These are phyloP conservation scores for Fonsecaea pugnacius DNA, from an alignment of 2,329 filamentous ascomycete genomes.

Conservation along the genomic window DNA sequence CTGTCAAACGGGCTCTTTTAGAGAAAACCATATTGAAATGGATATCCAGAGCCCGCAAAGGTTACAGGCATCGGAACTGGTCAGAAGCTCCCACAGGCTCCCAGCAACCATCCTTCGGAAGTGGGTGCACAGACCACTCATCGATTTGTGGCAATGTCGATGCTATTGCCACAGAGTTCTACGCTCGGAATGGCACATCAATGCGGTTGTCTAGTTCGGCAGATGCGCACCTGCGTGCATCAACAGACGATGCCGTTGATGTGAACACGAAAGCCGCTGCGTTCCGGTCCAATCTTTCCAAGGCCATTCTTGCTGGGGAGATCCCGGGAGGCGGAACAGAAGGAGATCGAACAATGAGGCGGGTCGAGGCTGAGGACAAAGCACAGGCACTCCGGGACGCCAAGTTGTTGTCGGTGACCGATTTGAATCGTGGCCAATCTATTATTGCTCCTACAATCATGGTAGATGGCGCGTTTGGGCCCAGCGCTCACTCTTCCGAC, in stretches of 20 bases:
- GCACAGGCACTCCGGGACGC: slow-evolving; percentile 59
- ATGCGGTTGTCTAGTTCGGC: background rate
- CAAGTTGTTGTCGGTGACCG: slow-evolving; percentile 57
- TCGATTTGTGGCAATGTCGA: slow-evolving; percentile 35
- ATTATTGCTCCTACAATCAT: slow-evolving; percentile 10
- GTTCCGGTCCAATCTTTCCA: slow-evolving; percentile 37
- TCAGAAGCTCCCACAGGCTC: background rate
- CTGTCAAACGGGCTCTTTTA: slow-evolving; percentile 69
- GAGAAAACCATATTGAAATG: slow-evolving; percentile 75
- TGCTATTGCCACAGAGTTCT: slow-evolving; percentile 30
- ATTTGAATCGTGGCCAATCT: slow-evolving; percentile 29
- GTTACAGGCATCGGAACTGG: background rate
- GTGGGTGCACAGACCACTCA: slow-evolving; percentile 30
- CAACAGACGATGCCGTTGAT: slow-evolving; percentile 33
- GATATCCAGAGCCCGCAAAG: slow-evolving; percentile 46
- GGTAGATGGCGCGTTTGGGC: background rate
- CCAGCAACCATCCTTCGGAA: slow-evolving; percentile 16
- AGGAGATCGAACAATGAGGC: slow-evolving; percentile 51
- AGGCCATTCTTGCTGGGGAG: slow-evolving; percentile 39
- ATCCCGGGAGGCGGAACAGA: slow-evolving; percentile 40
- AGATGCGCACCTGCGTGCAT: background rate
- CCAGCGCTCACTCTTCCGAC: background rate
- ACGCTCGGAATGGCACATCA: slow-evolving; percentile 8
- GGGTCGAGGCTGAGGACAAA: slow-evolving; percentile 60
- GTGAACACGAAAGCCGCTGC: slow-evolving; percentile 38